Evolutionary conservation across 441 rosid genomes (phyloP).

Genomic region (Jatropha multifida): DNA sequence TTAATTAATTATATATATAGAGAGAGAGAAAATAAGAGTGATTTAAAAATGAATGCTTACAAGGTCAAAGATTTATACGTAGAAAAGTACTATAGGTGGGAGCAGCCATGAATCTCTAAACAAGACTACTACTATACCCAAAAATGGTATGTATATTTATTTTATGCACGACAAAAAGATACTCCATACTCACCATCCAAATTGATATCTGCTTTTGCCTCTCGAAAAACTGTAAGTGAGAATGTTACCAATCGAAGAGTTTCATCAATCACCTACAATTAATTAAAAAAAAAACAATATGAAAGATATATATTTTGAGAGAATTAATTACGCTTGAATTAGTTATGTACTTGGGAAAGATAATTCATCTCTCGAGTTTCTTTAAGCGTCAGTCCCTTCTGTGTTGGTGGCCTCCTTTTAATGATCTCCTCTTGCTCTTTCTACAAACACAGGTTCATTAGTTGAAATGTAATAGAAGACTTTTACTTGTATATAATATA

Average conservation of each 20-base stretch:
- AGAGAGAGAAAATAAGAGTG: no score
- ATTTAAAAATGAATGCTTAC: no score
- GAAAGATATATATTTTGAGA: neutral
- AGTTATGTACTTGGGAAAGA: constrained; percentile 51
- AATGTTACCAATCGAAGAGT: constrained; percentile 69
- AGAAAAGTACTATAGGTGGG: no score
- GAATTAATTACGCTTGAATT: neutral
- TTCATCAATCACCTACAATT: constrained; percentile 64
- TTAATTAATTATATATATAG: no score
- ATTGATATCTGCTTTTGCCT: constrained; percentile 57
- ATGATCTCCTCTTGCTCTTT: constrained; percentile 65
- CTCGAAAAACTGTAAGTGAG: constrained; percentile 69
- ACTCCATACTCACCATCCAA: constrained; percentile 42
- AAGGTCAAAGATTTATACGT: no score
- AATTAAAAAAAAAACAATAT: constrained; percentile 13
- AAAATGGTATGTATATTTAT: no score
- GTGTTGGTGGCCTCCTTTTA: constrained; percentile 43
- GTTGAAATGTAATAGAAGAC: no score
- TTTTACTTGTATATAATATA: no score
- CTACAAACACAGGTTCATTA: constrained; percentile 19
- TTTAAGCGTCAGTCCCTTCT: constrained; percentile 55
- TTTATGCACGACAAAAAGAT: neutral
- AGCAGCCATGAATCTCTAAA: no score
- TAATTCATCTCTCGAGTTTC: constrained; percentile 76
- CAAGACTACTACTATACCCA: no score